phyloP scores from a whole-genome alignment of 2,329 filamentous ascomycete genomes.

The Myriosclerotinia curreyana region DNA sequence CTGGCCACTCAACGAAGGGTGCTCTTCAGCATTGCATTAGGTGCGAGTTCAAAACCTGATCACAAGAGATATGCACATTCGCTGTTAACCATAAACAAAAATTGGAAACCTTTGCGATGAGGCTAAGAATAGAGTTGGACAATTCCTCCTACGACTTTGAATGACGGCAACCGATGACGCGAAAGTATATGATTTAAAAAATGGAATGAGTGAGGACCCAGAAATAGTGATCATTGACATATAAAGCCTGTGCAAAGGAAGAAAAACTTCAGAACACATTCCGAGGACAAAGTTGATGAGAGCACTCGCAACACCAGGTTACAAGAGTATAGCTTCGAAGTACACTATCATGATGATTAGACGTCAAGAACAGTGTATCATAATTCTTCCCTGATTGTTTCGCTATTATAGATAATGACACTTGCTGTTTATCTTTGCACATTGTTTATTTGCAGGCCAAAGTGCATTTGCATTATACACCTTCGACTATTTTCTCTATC shows the following conservation, averaged over 20 bases:
- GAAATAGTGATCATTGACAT: not conserved
- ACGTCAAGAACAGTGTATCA: not conserved
- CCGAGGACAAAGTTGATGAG: not conserved
- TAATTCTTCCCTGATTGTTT: not conserved
- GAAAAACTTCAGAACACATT: not conserved
- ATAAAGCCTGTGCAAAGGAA: not conserved
- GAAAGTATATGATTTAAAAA: not conserved
- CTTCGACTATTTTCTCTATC: constrained; percentile 33
- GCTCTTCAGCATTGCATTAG: too few species aligned
- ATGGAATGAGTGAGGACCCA: not conserved
- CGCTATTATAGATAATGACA: not conserved
- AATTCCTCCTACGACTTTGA: not conserved
- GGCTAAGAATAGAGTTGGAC: not conserved
- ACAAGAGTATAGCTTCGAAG: not conserved
- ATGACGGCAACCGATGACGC: too few species aligned
- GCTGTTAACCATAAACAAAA: too few species aligned
- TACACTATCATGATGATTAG: not conserved
- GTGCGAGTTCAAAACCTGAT: not conserved
- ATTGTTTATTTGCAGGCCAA: not conserved
- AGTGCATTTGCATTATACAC: not conserved
- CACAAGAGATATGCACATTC: not conserved
- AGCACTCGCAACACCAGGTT: not conserved
- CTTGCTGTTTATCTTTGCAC: not conserved
- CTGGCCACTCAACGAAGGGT: not conserved
- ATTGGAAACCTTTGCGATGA: not conserved